Evolutionary conservation across 176 grass and related monocot genomes (phyloP), one percentile per base, ranked within the genome.

Genomic region (Pontederia crassipes): DNA sequence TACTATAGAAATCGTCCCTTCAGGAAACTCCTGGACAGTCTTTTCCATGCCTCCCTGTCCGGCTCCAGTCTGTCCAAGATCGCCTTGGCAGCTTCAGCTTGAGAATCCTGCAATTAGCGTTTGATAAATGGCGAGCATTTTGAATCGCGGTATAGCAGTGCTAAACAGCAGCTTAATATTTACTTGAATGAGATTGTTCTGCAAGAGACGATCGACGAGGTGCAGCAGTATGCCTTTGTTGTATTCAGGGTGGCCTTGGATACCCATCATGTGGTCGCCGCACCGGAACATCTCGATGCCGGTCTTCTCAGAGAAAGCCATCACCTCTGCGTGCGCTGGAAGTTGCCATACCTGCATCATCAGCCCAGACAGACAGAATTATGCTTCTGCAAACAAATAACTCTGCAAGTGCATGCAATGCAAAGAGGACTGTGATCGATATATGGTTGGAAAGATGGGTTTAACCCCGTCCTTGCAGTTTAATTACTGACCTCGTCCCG

Each of bases 201-300:
- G 0, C 28, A 70, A 26, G 55, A 89, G 81, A 17, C 86, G 78
- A 57, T 77, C 75, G 52, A 82, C 29, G 47, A 89, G 82, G 66
- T 75, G 78, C 54, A 28, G n/a, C 11, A 89, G 82, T 48, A 89
- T 89, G 32, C 79, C 82, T 17, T 40, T 56, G 45, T 35, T 69
- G 71, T 89, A 89, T 68, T 85, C 82, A 9, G 86, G 86, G 52
- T 89, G 86, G 1, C 86, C 86, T 76, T 89, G 86, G 54, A 79
- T 69, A 52, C 87, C 87, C 29, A 90, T 54, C 11, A 73, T 68
- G 40, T 72, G 66, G 29, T 83, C 76, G 12, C 83, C 79, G 2
- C 74, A 67, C 2, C 57, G 62, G 74, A 86, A 86, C 82, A 57
- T 70, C 76, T 90, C 83, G 17, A 90, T 72, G 2, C 73, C 28